Evolutionary conservation across 1,139 yeast species (phyloP), one percentile per base, ranked within the genome.

Genomic region (Entelexis sorbosivorans): DNA sequence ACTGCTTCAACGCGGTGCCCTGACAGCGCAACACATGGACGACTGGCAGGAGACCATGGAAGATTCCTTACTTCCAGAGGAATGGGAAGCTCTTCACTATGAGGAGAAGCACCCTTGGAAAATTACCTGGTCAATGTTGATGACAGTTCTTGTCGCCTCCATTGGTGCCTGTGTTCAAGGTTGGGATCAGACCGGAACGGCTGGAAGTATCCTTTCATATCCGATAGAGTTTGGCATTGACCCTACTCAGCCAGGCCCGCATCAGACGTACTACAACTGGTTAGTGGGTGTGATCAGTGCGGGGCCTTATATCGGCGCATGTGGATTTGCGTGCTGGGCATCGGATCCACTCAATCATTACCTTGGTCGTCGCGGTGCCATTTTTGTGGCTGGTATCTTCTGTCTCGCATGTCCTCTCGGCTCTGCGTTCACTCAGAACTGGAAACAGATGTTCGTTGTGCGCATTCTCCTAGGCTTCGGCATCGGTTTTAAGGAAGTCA

Each of bases 111-210:
- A 44, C 10, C 47, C 47, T 9, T 67, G 51, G 79, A 74, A 59
- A 74, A 17, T 40, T 14, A 70, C 72, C 51, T 71, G 80, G 48
- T 89, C 93, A 0, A 70, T 86, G 61, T 67, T 79, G 58, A 77
- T 73, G 58, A 79, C 85, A 51, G 76, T 83, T 51, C 74, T 82
- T 17, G 75, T 85, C 64, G 82, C 88, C 39, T 82, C 94, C 7
- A 76, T 86, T 79, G 87, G 91, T 51, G 95, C 95, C 22, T 86
- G 88, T 9, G 88, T 86, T 34, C 95, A 85, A 66, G 95, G 95
- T 62, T 84, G 85, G 86, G 95, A 86, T 66, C 94, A 86, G 65
- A 75, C 91, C 1, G 95, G 84, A 24, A 77, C 83, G 54, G 84
- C 84, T 61, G 95, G 95, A 58, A 95, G 95, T 8, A 76, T 81